phyloP scores from a whole-genome alignment of 2,329 filamentous ascomycete genomes.

The Epichloe festucae region DNA sequence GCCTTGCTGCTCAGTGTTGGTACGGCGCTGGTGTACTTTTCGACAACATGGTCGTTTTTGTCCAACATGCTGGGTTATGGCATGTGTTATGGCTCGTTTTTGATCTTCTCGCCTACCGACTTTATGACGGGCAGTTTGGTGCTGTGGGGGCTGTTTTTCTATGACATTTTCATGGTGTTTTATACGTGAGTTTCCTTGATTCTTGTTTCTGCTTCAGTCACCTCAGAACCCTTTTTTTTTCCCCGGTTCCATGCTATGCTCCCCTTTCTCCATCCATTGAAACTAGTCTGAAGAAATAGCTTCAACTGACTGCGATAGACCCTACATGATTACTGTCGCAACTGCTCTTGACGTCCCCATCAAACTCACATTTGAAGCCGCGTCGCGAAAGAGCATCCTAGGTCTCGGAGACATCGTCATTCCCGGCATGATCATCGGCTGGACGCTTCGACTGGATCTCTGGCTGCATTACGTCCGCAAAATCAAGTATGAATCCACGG shows the following conservation, averaged over 20 bases:
- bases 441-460: slow-evolving; percentile 84
- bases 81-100: slow-evolving; percentile 74
- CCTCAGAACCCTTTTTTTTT: not conserved
- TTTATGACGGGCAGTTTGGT: slow-evolving; percentile 72
- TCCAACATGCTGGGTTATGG: slow-evolving; percentile 81
- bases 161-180: slow-evolving; percentile 89
- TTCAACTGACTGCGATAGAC: slow-evolving; percentile 28
- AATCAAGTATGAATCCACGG: slow-evolving; percentile 32
- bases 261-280: too few relatives aligned
- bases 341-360: slow-evolving; percentile 84
- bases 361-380: slow-evolving; percentile 65
- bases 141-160: slow-evolving; percentile 72
- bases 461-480: slow-evolving; percentile 69
- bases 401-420: slow-evolving; percentile 91
- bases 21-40: slow-evolving; percentile 52
- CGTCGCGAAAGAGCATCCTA: slow-evolving; percentile 65
- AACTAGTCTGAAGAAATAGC: too few relatives aligned
- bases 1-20: slow-evolving; percentile 41
- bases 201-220: not conserved
- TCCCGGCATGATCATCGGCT: slow-evolving; percentile 77
- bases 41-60: slow-evolving; percentile 43
- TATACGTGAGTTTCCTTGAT: slow-evolving; percentile 48
- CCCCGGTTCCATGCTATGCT: too few relatives aligned
- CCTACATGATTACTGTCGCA: slow-evolving; percentile 78
- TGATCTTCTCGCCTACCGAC: slow-evolving; percentile 78